Base-by-base conservation (phyloP, 257 asterid species). In the Nicotiana obtusifolia region DNA sequence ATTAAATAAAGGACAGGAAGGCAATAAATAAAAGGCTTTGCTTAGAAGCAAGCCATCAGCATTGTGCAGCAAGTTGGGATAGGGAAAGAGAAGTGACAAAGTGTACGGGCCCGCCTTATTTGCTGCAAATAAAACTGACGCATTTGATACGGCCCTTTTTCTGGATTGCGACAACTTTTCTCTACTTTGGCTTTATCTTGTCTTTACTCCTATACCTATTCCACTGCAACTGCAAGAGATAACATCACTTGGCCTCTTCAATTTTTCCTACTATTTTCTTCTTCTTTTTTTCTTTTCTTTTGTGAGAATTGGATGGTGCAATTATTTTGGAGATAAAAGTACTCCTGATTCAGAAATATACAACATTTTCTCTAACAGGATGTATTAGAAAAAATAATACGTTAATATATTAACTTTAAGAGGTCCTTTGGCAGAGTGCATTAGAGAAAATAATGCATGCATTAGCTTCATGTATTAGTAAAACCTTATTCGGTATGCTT, bases 131-230 rank as follows among this genome's bases (percentile, higher is more conserved):
- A 67, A 30, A 6, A 75, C 67, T 84, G 83, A 78, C 81, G 81
- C 41, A 71, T 28, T 26, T 41, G n/a, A 44, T 68, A 53, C 60
- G 59, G 76, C 22, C 78, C 56, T 26, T 26, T 49, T 75, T 24
- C 80, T 75, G 44, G 22, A 47, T 7, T 49, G 17, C 49, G 62
- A 26, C n/a, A 75, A 49, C 80, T 49, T 75, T 75, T 75, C 64
- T 26, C 26, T 49, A 75, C 62, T 49, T 75, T 24, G 80, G 80
- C 64, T 75, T 49, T 75, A 75, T 75, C 26, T 15, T 75, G 79
- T 75, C 79, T 75, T 75, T 75, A 75, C 31, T 75, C 52, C 26
- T 15, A 37, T 26, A 47, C 49, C 41, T 24, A 75, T 75, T 52
- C 16, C 14, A 4, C 26, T 60, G 5, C 28, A 20, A 13, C 64